Evolutionary conservation across 768 basidiomycete genomes (phyloP).

Genomic region (Ramaria rubella): DNA sequence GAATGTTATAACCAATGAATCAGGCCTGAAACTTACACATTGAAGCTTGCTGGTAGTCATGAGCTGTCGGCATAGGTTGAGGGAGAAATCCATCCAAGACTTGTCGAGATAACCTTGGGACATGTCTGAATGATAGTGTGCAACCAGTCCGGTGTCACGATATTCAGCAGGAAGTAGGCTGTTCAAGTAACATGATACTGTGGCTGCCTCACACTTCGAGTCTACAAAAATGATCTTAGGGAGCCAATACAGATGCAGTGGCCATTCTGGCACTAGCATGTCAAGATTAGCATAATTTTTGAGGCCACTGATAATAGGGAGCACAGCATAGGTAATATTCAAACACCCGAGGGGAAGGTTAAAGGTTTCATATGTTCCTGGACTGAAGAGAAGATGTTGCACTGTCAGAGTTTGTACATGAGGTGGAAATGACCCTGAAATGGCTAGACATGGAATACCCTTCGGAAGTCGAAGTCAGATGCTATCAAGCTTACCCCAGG

Average conservation of each 20-base stretch:
- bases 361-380: background rate
- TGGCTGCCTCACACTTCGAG: background rate
- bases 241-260: background rate
- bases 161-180: conserved; percentile 12
- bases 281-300: background rate
- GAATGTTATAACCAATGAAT: too few species aligned
- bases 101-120: conserved; percentile 20
- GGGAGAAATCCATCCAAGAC: conserved; percentile 19
- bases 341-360: background rate
- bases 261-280: background rate
- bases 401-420: background rate
- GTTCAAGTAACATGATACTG: background rate
- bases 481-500: background rate
- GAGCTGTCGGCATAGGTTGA: background rate
- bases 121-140: conserved; percentile 26
- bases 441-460: background rate
- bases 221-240: conserved; percentile 19
- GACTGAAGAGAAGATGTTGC: background rate
- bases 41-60: background rate
- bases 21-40: background rate
- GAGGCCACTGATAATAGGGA: background rate
- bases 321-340: background rate
- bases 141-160: conserved; percentile 14
- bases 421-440: background rate
- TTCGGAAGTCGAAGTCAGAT: background rate